Base-by-base conservation (phyloP, 192 early-diverging fungal genomes). In the Coemansia aciculifera region DNA sequence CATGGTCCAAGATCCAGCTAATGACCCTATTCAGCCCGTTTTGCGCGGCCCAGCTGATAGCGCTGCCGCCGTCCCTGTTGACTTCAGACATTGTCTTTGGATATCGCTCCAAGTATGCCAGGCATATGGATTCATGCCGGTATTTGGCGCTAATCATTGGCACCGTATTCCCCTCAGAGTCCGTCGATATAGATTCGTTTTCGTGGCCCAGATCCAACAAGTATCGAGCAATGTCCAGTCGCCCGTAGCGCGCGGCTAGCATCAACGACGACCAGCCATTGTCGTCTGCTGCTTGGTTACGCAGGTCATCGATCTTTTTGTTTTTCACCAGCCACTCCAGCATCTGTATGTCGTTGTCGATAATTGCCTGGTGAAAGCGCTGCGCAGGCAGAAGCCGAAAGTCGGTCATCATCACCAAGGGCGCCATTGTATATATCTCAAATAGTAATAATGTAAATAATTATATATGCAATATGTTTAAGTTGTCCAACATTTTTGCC, bases 121-220 rank as follows among this genome's bases (percentile, higher is more conserved):
- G 67, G 37, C 79, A 81, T 0, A 73, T 71, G 15, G 73, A 74
- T 13, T 81, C 79, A 40, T 76, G 74, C 23, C 65, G 62, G 65
- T 81, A 73, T 43, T 81, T 76, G 36, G 79, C 74, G 19, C 79
- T 73, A 36, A 81, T 65, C 71, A 81, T 76, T n/a, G 79, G 79
- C 0, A 81, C 51, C 8, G 79, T 81, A 57, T 81, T 81, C 1
- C 79, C 79, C 44, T 59, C 59, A 11, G 79, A 62, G 48, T 81
- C 79, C 3, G 64, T 68, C 4, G 79, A 81, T 38, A 69, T 70
- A 0, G 49, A 34, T 43, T 81, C 79, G 7, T 73, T 42, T 15
- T 81, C 79, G 64, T 81, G 79, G 3, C 74, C 79, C 42, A 81
- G 43, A 4, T 73, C 74, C 48, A 81, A 27, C 48, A 81, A 37